These are phyloP conservation scores for Saccharomyces hybrid DNA, from an alignment of 1,139 yeast species.

Conservation along the genomic window DNA sequence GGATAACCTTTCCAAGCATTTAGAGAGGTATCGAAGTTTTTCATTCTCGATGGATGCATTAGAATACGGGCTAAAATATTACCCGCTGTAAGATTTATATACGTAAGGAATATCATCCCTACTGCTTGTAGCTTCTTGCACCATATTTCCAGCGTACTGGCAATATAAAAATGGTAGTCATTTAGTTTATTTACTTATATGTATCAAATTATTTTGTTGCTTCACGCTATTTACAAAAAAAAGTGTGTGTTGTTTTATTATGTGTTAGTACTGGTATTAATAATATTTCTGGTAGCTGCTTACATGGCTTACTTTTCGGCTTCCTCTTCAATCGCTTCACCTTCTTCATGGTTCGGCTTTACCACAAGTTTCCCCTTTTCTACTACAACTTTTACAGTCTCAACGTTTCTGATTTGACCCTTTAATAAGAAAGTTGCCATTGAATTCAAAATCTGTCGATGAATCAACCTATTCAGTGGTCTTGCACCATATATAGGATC, in stretches of 20 bases:
- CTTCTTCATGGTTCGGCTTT: constrained; percentile 29
- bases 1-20: constrained; percentile 48
- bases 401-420: constrained; percentile 70
- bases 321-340: constrained; percentile 18
- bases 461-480: constrained; percentile 85
- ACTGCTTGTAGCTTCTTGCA: background rate
- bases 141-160: background rate
- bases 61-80: background rate
- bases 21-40: constrained; percentile 75
- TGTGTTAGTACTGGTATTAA: background rate
- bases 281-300: background rate
- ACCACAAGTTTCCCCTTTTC: constrained; percentile 24
- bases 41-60: background rate
- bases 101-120: too few species aligned
- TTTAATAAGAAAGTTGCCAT: constrained; percentile 71
- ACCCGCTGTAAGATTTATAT: background rate
- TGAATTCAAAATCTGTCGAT: constrained; percentile 74
- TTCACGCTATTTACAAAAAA: background rate
- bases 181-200: background rate
- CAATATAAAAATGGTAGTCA: background rate
- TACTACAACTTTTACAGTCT: constrained; percentile 42
- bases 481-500: constrained; percentile 92
- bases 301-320: constrained; percentile 13
- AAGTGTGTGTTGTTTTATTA: background rate
- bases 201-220: background rate